Evolutionary conservation across 1,284 basidiomycete genomes (phyloP), one percentile per base, ranked within the genome.

Genomic region (Fomes fomentarius): DNA sequence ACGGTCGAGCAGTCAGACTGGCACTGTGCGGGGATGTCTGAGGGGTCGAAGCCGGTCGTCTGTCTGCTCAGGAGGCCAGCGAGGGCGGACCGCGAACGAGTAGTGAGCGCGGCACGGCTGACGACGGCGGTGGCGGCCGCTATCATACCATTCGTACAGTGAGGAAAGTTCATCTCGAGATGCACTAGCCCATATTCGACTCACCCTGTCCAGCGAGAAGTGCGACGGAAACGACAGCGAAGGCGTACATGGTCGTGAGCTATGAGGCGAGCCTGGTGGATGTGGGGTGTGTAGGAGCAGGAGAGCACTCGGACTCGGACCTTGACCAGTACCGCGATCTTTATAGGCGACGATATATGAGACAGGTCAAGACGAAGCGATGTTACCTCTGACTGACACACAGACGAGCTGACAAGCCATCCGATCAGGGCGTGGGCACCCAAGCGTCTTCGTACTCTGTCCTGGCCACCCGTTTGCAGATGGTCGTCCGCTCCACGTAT

Each of bases 191-290:
- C 9, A 14, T 11, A 15, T 11, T 10, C 12, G 10, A 45, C 57
- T n/a, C 19, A 60, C 61, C 51, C 37, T 63, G 58, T 30, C 61
- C 52, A 35, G 58, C 58, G 42, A 63, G 31, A 22, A 60, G 38
- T 30, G 54, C 54, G 22, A 55, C 45, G 22, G 58, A 57, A 37
- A 60, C 31, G 8, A 63, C 17, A 45, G 61, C 33, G 38, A 58
- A 41, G 46, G 49, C 58, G 56, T 55, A 58, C 61, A 63, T 63
- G 44, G 33, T 35, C 24, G 26, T 37, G 44, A 50, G 30, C 33
- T n/a, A 47, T 24, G 41, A 35, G 37, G 37, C 28, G 39, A 1
- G 21, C 3, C 17, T 19, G 21, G 10, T 8, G n/a, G 28, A 12
- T 12, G 28, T 30, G 7, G 28, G 28, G 7, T 7, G 28, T 30